Conservation (phyloP, 2,329 filamentous ascomycete species). For the Byssoonygena ceratinophila region DNA sequence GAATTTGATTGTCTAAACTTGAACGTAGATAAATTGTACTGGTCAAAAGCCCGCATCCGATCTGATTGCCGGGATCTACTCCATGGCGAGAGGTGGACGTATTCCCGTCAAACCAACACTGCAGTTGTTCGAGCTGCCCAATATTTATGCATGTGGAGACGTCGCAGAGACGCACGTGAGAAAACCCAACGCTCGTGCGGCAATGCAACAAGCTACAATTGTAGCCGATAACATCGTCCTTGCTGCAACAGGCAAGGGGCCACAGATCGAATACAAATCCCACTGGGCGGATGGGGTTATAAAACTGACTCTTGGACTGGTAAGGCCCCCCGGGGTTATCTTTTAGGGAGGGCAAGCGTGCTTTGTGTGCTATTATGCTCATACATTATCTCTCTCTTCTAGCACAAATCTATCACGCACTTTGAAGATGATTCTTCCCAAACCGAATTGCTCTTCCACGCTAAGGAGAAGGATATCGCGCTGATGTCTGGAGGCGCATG, state of each 20-base stretch:
- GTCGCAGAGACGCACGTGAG: conserved; percentile 45
- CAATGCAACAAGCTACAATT: conserved; percentile 43
- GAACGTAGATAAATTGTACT: conserved; percentile 22
- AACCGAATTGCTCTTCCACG: conserved; percentile 35
- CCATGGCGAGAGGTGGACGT: conserved; percentile 29
- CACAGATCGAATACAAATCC: conserved; percentile 35
- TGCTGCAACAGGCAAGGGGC: conserved; percentile 33
- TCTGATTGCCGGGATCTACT: conserved; percentile 5
- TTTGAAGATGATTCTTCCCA: conserved; percentile 33
- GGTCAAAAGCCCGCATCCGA: conserved; percentile 14
- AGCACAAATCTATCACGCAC: conserved; percentile 40
- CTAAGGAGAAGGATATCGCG: conserved; percentile 35
- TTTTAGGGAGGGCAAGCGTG: too few species aligned
- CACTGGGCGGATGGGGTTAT: conserved; percentile 43
- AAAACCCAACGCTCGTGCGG: conserved; percentile 45
- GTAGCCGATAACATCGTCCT: conserved; percentile 47
- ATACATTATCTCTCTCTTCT: too few species aligned
- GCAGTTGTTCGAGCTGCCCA: conserved; percentile 45
- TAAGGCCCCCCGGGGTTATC: conserved; percentile 29
- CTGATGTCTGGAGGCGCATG: conserved; percentile 39
- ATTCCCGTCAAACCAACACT: conserved; percentile 48
- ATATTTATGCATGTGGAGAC: conserved; percentile 55
- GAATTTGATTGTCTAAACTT: background rate
- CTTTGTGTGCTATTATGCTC: too few species aligned
- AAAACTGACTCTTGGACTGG: conserved; percentile 46